Conservation (phyloP, 2,329 filamentous ascomycete genomes). For the Aspergillus japonicus region DNA sequence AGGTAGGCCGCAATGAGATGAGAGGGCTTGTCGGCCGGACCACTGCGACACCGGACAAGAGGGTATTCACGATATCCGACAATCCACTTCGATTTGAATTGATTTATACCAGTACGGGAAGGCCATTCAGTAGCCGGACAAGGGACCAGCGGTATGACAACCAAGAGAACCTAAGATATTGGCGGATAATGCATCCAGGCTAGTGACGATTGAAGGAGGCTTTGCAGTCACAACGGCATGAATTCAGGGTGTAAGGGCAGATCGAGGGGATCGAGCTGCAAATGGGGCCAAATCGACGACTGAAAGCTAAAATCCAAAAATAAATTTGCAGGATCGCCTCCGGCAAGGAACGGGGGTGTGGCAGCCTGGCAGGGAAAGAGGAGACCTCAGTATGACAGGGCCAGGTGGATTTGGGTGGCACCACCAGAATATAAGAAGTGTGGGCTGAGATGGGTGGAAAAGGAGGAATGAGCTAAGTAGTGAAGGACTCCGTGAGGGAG, state of each 20-base stretch:
- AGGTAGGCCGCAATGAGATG: background rate
- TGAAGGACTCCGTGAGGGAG: background rate
- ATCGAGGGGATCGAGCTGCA: background rate
- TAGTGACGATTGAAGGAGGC: background rate
- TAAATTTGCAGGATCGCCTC: background rate
- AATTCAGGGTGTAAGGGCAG: background rate
- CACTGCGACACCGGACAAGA: background rate
- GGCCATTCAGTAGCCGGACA: background rate
- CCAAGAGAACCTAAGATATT: background rate
- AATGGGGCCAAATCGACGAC: background rate
- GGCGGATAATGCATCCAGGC: background rate
- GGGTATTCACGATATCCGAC: background rate
- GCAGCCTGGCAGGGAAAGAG: background rate
- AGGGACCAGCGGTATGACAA: background rate
- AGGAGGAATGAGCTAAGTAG: background rate
- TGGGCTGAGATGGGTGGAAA: background rate
- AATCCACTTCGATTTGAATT: background rate
- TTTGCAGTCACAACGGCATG: background rate
- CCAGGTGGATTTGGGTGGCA: background rate
- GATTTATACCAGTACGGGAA: background rate
- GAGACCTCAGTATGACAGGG: background rate
- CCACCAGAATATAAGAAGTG: background rate
- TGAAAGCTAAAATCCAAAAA: background rate
- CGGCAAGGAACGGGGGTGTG: background rate
- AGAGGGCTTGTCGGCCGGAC: background rate